Conservation (phyloP, 2,329 filamentous ascomycete species). For the Amauroascus niger region DNA sequence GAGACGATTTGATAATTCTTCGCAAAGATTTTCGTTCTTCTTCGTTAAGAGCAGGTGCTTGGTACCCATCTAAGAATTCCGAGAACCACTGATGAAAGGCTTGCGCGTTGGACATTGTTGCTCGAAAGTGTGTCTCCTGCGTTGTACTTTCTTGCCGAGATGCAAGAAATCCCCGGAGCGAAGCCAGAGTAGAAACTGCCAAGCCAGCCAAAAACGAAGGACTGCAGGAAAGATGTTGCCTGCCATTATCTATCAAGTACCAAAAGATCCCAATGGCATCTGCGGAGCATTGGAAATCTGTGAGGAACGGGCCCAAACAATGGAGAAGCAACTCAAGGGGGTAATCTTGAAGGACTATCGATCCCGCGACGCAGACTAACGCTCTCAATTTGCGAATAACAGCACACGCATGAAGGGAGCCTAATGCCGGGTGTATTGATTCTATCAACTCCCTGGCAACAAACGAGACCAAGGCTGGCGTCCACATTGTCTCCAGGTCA, state of each 20-base stretch:
- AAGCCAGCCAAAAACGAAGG: constrained; percentile 75
- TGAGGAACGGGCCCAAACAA: constrained; percentile 65
- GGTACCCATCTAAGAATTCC: constrained; percentile 55
- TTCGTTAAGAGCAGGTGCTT: constrained; percentile 43
- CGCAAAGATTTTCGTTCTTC: constrained; percentile 50
- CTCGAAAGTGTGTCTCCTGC: constrained; percentile 70
- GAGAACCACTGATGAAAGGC: constrained; percentile 71
- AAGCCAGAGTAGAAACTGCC: constrained; percentile 66
- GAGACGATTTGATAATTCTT: constrained; percentile 59
- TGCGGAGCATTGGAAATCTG: constrained; percentile 77
- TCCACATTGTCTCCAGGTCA: constrained; percentile 60
- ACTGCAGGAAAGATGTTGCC: constrained; percentile 51
- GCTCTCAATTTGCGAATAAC: constrained; percentile 78
- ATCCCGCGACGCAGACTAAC: constrained; percentile 66
- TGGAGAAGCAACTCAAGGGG: constrained; percentile 84
- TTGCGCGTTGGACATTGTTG: constrained; percentile 65
- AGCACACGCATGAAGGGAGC: constrained; percentile 75
- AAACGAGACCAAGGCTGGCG: constrained; percentile 60
- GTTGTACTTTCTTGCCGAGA: constrained; percentile 69
- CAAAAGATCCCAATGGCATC: constrained; percentile 79
- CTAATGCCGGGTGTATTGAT: constrained; percentile 70
- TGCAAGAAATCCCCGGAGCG: constrained; percentile 64
- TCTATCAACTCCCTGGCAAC: constrained; percentile 70
- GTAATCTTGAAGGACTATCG: constrained; percentile 64
- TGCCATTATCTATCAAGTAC: constrained; percentile 66